Conservation (phyloP, 1,284 basidiomycete genomes). For the Laetiporus sulphureus region DNA sequence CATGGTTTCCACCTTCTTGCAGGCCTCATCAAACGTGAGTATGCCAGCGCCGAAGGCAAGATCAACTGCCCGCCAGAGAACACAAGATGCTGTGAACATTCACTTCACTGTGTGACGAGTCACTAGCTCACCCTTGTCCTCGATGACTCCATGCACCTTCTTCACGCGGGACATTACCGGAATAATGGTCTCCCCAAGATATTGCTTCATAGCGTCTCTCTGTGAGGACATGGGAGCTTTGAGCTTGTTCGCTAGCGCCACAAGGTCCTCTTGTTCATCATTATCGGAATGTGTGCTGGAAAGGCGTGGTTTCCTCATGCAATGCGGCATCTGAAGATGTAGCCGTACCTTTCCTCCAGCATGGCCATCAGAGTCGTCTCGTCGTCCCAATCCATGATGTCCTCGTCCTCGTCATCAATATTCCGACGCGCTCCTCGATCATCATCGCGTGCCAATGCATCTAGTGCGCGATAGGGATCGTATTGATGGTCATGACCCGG, state of each 20-base stretch:
- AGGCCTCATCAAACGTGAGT: constrained; percentile 44
- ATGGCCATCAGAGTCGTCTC: constrained; percentile 49
- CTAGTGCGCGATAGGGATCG: constrained; percentile 13
- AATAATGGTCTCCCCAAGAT: constrained; percentile 45
- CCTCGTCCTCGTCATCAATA: constrained; percentile 23
- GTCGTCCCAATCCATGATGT: constrained; percentile 46
- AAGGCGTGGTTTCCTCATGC: too few relatives aligned
- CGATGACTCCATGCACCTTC: constrained; percentile 33
- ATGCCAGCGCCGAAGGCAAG: constrained; percentile 38
- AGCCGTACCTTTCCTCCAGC: constrained; percentile 39
- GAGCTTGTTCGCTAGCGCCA: constrained; percentile 38
- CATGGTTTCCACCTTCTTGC: constrained; percentile 42
- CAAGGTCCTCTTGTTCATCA: constrained; percentile 29
- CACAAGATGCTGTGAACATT: constrained; percentile 4
- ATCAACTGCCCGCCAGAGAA: constrained; percentile 29
- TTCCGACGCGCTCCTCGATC: constrained; percentile 9
- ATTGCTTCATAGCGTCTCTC: constrained; percentile 36
- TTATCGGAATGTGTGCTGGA: not conserved
- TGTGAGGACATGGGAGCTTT: constrained; percentile 40
- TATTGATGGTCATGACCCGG: constrained; percentile 4
- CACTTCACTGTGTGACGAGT: not conserved
- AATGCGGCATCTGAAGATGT: not conserved
- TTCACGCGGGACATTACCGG: constrained; percentile 46
- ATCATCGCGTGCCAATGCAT: constrained; percentile 12
- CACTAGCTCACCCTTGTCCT: constrained; percentile 28